Conservation (phyloP, 106 monocot species). For the Acanthochlamys bracteata region DNA sequence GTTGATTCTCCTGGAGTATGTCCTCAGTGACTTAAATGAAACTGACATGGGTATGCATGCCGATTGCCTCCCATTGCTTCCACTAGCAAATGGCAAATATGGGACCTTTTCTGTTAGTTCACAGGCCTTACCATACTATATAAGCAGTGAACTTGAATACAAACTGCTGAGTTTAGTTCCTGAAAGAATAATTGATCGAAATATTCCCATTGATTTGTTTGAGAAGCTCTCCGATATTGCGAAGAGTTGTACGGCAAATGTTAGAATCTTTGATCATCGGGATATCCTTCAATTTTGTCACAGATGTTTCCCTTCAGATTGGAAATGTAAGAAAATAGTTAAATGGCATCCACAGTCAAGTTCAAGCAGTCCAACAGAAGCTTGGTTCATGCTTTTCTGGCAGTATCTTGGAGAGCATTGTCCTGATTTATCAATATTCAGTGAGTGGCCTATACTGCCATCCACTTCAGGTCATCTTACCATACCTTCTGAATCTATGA, state of each 20-base stretch:
- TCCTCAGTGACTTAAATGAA: constrained; percentile 58
- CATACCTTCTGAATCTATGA: constrained; percentile 61
- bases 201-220: constrained; percentile 40
- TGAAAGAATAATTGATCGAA: constrained; percentile 59
- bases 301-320: constrained; percentile 64
- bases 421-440: constrained; percentile 61
- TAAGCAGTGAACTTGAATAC: constrained; percentile 76
- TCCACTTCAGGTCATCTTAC: constrained; percentile 71
- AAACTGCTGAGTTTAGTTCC: constrained; percentile 42
- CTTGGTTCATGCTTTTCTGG: constrained; percentile 93
- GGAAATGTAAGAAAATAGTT: constrained; percentile 65
- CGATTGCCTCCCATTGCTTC: constrained; percentile 73
- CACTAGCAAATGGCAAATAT: constrained; percentile 80
- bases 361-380: constrained; percentile 23
- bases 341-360: constrained; percentile 48
- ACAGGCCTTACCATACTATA: constrained; percentile 33
- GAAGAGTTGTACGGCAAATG: constrained; percentile 35
- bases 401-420: constrained; percentile 51
- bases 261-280: constrained; percentile 46
- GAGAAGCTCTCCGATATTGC: constrained; percentile 63
- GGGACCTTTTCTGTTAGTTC: constrained; percentile 38
- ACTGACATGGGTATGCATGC: constrained; percentile 43
- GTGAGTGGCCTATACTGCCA: constrained; percentile 91
- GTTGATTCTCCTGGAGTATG: constrained; percentile 78
- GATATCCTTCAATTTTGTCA: constrained; percentile 61